Conservation (phyloP, 164 flowering plant genomes). For the Litsea cubeba region DNA sequence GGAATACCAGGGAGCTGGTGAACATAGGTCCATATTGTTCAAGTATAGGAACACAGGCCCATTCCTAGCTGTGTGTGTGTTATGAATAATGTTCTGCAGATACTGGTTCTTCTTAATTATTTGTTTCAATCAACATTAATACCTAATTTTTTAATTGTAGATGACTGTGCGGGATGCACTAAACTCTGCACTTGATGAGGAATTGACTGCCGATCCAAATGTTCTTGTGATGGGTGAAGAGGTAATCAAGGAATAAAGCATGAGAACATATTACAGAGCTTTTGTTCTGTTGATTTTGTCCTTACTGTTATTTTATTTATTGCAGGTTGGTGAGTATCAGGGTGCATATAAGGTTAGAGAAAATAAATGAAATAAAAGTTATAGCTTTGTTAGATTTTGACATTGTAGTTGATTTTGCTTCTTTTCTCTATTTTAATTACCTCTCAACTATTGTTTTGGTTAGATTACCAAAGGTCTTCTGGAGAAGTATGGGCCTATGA, state of each 20-base stretch:
- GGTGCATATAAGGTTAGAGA: conserved; percentile 96
- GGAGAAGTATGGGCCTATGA: conserved; percentile 92
- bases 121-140: background rate
- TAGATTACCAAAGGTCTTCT: conserved; percentile 87
- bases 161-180: conserved; percentile 61
- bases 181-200: conserved; percentile 65
- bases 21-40: background rate
- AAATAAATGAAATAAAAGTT: conserved; percentile 1
- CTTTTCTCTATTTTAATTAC: background rate
- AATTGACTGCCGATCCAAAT: conserved; percentile 61
- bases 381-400: background rate
- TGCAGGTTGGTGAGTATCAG: conserved; percentile 96
- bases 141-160: conserved; percentile 19
- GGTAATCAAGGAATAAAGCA: conserved; percentile 12
- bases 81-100: background rate
- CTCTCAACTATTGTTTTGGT: background rate
- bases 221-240: conserved; percentile 74
- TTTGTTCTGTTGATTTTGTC: background rate
- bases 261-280: background rate
- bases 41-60: background rate
- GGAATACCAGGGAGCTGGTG: background rate
- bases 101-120: background rate
- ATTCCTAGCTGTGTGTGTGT: background rate
- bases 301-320: background rate
- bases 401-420: background rate